Conservation (phyloP, 495 filamentous ascomycete genomes). For the Neurospora sp. region DNA sequence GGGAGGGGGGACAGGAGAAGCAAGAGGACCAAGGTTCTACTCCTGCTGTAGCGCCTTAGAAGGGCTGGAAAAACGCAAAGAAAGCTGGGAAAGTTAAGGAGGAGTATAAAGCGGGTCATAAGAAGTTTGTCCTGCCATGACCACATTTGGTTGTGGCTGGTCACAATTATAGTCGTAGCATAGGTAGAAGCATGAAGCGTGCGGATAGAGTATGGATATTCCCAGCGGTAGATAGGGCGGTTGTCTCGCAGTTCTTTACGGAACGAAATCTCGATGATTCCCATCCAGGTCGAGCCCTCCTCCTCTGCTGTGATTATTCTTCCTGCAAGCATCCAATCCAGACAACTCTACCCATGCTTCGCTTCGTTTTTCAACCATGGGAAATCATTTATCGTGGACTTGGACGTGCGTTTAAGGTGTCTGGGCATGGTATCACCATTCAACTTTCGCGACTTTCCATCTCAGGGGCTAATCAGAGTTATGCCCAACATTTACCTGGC, state of each 20-base stretch:
- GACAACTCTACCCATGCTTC: no score
- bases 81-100: not conserved
- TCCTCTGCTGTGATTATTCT: not conserved
- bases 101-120: not conserved
- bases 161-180: not conserved
- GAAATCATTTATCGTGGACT: no score
- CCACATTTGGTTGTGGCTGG: not conserved
- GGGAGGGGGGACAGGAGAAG: not conserved
- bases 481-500: no score
- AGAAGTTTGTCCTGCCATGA: not conserved
- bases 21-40: not conserved
- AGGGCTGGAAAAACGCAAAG: not conserved
- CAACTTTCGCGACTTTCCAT: no score
- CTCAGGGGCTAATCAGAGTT: no score
- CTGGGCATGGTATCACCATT: no score
- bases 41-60: not conserved
- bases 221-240: not conserved
- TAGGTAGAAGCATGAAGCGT: not conserved
- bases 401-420: no score
- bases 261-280: not conserved
- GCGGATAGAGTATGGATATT: not conserved
- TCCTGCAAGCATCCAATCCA: not conserved
- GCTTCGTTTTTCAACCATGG: no score
- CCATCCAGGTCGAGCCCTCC: not conserved
- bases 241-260: not conserved